Conservation (phyloP, 1,139 yeast species). For the Ogataea hybrid region DNA sequence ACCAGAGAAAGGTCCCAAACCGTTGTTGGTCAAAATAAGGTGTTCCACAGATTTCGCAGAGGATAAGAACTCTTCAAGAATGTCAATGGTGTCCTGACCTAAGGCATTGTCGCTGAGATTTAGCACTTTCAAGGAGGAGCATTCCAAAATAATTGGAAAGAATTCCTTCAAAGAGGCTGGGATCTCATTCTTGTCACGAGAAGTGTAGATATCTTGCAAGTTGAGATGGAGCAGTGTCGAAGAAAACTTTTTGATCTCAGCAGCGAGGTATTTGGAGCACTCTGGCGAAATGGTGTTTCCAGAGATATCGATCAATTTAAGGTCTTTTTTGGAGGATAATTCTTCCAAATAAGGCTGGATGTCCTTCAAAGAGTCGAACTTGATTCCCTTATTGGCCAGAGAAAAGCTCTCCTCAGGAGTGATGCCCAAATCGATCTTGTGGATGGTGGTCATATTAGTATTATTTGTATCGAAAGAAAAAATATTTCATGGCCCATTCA, state of each 20-base stretch:
- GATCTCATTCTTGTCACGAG: conserved; percentile 91
- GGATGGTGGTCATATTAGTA: conserved; percentile 32
- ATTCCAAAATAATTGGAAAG: conserved; percentile 68
- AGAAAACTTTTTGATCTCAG: conserved; percentile 48
- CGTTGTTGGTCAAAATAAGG: conserved; percentile 86
- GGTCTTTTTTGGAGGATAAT: conserved; percentile 37
- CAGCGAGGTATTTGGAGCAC: conserved; percentile 73
- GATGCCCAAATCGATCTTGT: conserved; percentile 32
- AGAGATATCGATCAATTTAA: conserved; percentile 71
- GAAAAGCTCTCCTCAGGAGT: conserved; percentile 38
- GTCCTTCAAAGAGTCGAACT: conserved; percentile 71
- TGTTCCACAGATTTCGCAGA: conserved; percentile 80
- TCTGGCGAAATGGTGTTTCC: conserved; percentile 96
- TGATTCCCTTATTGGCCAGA: conserved; percentile 73
- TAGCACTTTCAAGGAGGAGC: conserved; percentile 66
- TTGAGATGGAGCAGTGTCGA: conserved; percentile 63
- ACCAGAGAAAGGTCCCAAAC: conserved; percentile 98
- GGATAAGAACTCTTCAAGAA: conserved; percentile 73
- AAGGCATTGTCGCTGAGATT: conserved; percentile 94
- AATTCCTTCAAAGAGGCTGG: conserved; percentile 76
- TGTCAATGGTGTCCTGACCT: conserved; percentile 93
- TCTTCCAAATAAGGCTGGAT: conserved; percentile 63
- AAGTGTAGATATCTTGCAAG: conserved; percentile 91
- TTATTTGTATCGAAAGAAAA: not conserved
- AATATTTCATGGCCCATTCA: conserved; percentile 4